Percentiles rank a stretch among this genome's conserved stretches.
Conservation (phyloP, 257 asterid species). For the Solanum rostratum region DNA sequence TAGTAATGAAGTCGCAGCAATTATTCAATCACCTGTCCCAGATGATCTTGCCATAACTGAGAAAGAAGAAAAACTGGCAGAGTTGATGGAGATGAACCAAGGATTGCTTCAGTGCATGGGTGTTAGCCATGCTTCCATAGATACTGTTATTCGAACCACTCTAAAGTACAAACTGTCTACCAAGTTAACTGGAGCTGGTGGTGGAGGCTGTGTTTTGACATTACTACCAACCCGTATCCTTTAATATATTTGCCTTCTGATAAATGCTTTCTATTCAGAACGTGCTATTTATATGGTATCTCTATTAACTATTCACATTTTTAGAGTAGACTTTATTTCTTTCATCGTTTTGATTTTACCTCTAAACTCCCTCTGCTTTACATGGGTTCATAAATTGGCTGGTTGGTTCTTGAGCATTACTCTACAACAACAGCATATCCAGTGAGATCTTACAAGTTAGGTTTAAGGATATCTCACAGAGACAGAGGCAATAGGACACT, state of each 20-base stretch:
- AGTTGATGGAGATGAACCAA: conserved; percentile 92
- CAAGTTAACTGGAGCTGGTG: conserved; percentile 97
- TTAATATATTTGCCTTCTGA: conserved; percentile 1
- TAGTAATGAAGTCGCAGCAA: conserved; percentile 69
- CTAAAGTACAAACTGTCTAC: conserved; percentile 68
- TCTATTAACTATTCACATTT: not conserved
- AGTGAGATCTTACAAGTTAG: too few species aligned
- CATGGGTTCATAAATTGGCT: not conserved
- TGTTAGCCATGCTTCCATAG: conserved; percentile 86
- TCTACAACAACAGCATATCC: too few species aligned
- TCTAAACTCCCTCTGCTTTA: not conserved
- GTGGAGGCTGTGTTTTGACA: conserved; percentile 97
- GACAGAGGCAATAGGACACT: too few species aligned
- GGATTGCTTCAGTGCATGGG: conserved; percentile 96
- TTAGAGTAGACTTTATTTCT: not conserved
- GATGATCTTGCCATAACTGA: conserved; percentile 85
- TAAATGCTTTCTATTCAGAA: not conserved
- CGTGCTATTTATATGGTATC: not conserved
- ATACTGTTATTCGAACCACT: conserved; percentile 66
- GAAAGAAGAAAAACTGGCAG: conserved; percentile 83
- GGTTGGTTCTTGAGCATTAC: not conserved
- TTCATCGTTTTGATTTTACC: not conserved
- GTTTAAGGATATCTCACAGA: too few species aligned
- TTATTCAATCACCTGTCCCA: conserved; percentile 69
- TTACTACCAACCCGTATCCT: conserved; percentile 88